Evolutionary conservation across 2,329 filamentous ascomycete genomes (phyloP).

Genomic region (Ceratocystiopsis sp.): DNA sequence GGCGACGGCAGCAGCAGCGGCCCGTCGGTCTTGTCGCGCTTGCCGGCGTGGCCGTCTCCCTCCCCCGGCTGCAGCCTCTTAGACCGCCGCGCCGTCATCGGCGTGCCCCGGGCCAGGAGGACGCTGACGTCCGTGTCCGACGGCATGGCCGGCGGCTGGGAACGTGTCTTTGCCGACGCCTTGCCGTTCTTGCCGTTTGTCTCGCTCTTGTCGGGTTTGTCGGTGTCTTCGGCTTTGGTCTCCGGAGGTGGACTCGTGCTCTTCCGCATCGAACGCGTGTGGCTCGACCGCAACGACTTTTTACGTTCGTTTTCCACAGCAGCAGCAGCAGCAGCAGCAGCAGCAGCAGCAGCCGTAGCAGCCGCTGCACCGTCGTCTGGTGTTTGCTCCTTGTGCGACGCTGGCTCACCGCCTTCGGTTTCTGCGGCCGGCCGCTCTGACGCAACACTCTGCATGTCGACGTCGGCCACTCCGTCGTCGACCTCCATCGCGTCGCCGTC

Average conservation of each 20-base stretch:
- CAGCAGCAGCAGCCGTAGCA: background rate
- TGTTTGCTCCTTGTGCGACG: background rate
- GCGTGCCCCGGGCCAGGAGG: constrained; percentile 10
- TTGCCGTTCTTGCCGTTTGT: background rate
- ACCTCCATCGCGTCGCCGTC: constrained; percentile 7
- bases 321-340: background rate
- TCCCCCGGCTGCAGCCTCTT: background rate
- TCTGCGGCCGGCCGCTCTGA: constrained; percentile 1
- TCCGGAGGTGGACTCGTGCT: constrained; percentile 1
- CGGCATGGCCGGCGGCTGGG: background rate
- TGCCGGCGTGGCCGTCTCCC: too few species aligned
- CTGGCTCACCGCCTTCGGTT: background rate
- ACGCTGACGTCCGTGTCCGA: constrained; percentile 12
- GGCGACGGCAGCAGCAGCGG: too few species aligned
- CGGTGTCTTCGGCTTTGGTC: background rate
- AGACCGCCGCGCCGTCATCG: background rate
- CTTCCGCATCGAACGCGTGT: background rate
- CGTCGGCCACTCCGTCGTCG: constrained; percentile 6
- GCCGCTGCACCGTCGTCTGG: background rate
- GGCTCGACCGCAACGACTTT: constrained; percentile 8
- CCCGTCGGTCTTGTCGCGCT: too few species aligned
- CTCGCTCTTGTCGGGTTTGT: background rate
- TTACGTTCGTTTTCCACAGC: constrained; percentile 3
- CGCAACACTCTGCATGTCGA: constrained; percentile 7
- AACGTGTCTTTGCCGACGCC: background rate